Conservation (phyloP, 805 yeast genomes). For the Scheffersomyces lignosus region DNA sequence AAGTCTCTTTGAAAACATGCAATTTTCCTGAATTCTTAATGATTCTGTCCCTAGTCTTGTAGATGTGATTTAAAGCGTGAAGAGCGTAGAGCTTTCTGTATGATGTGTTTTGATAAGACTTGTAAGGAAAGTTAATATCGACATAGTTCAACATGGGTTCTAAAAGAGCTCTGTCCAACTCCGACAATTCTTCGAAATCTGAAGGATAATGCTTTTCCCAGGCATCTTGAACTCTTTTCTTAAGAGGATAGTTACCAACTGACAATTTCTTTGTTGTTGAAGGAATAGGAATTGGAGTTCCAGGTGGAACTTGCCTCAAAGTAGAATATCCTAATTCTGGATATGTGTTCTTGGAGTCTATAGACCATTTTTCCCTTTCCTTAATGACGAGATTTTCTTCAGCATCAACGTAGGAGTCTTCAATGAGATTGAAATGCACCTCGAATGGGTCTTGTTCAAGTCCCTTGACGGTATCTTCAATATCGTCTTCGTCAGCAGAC, state of each 20-base stretch:
- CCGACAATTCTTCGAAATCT: constrained; percentile 12
- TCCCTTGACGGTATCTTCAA: constrained; percentile 39
- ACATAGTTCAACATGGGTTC: constrained; percentile 71
- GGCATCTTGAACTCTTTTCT: constrained; percentile 27
- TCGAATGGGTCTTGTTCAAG: constrained; percentile 69
- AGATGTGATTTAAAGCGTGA: constrained; percentile 80
- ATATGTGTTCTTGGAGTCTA: constrained; percentile 15
- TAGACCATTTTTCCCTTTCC: constrained; percentile 29
- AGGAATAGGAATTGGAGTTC: constrained; percentile 14
- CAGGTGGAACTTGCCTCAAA: constrained; percentile 35
- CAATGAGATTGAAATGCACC: constrained; percentile 62
- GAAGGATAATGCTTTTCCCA: constrained; percentile 15
- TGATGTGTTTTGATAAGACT: constrained; percentile 47
- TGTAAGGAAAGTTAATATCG: constrained; percentile 65
- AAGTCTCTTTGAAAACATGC: constrained; percentile 39
- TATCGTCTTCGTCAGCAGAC: constrained; percentile 17
- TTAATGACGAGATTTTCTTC: constrained; percentile 19
- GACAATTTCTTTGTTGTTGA: constrained; percentile 3
- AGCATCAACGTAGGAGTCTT: constrained; percentile 34
- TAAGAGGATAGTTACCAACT: constrained; percentile 19
- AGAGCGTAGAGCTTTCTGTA: constrained; percentile 64
- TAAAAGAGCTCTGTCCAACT: constrained; percentile 52
- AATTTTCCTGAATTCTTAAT: constrained; percentile 70
- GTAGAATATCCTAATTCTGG: constrained; percentile 26
- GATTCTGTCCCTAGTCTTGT: constrained; percentile 83